Percentiles rank a stretch among this genome's conserved stretches.
Conservation (phyloP, 2,329 filamentous ascomycete species). For the Hymenotorrendiella dingleyae region DNA sequence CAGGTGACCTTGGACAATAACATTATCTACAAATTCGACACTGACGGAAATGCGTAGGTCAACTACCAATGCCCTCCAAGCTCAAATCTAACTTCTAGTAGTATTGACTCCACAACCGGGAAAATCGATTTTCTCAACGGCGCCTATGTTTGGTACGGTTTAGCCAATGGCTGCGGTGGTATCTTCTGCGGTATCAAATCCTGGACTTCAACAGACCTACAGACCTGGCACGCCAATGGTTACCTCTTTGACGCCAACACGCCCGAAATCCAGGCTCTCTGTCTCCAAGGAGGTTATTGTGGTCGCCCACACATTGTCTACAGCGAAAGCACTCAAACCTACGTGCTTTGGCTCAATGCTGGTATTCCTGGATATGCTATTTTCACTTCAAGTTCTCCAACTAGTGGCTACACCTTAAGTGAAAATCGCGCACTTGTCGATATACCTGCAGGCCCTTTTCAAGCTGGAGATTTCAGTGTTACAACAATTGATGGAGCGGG, state of each 20-base stretch:
- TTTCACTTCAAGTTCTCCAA: constrained; percentile 16
- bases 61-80: background rate
- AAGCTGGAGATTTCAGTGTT: constrained; percentile 19
- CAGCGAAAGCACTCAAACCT: constrained; percentile 11
- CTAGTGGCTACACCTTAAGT: constrained; percentile 9
- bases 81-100: background rate
- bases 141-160: constrained; percentile 22
- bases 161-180: constrained; percentile 15
- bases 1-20: no score
- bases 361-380: constrained; percentile 15
- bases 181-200: constrained; percentile 22
- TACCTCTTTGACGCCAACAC: constrained; percentile 18
- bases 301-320: constrained; percentile 20
- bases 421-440: constrained; percentile 14
- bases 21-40: background rate
- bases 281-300: constrained; percentile 13
- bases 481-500: constrained; percentile 18
- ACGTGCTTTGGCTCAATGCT: constrained; percentile 17
- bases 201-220: constrained; percentile 19
- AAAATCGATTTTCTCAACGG: constrained; percentile 23
- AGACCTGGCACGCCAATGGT: constrained; percentile 19
- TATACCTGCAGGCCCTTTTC: constrained; percentile 12
- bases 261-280: constrained; percentile 13
- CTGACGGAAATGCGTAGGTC: no score
- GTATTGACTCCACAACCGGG: constrained; percentile 17